phyloP scores from a whole-genome alignment of 2,329 filamentous ascomycete genomes.

The Dactylellina cionopaga region DNA sequence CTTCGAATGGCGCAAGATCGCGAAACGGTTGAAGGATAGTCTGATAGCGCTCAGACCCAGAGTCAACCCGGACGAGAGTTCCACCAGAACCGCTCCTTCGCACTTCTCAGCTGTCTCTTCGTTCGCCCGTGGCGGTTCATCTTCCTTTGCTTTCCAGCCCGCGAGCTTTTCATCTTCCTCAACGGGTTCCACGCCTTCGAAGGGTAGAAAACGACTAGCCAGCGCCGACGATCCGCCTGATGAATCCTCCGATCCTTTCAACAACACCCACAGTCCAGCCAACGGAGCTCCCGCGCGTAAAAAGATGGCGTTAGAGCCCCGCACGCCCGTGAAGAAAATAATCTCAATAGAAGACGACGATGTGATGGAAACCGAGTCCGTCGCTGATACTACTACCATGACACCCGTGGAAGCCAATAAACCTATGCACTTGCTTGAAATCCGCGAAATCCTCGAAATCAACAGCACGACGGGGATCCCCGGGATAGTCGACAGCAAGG shows the following conservation, averaged over 20 bases:
- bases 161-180: slow-evolving; percentile 32
- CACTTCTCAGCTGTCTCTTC: slow-evolving; percentile 17
- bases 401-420: slow-evolving; percentile 35
- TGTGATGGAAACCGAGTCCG: slow-evolving; percentile 30
- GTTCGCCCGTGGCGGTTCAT: background rate
- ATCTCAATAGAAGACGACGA: slow-evolving; percentile 44
- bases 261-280: background rate
- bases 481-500: slow-evolving; percentile 55
- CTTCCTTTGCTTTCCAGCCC: background rate
- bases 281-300: slow-evolving; percentile 40
- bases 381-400: background rate
- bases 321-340: slow-evolving; percentile 21
- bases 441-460: slow-evolving; percentile 55
- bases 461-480: slow-evolving; percentile 54
- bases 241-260: slow-evolving; percentile 36
- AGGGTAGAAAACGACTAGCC: slow-evolving; percentile 30
- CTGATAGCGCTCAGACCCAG: slow-evolving; percentile 53
- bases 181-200: slow-evolving; percentile 11
- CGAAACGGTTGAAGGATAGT: slow-evolving; percentile 42
- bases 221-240: slow-evolving; percentile 44
- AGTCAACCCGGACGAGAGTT: slow-evolving; percentile 43
- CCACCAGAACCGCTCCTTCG: slow-evolving; percentile 9
- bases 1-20: slow-evolving; percentile 52
- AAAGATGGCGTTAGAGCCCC: slow-evolving; percentile 29
- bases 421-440: slow-evolving; percentile 52